phyloP scores from a whole-genome alignment of 257 asterid species.

The Petunia axillaris region DNA sequence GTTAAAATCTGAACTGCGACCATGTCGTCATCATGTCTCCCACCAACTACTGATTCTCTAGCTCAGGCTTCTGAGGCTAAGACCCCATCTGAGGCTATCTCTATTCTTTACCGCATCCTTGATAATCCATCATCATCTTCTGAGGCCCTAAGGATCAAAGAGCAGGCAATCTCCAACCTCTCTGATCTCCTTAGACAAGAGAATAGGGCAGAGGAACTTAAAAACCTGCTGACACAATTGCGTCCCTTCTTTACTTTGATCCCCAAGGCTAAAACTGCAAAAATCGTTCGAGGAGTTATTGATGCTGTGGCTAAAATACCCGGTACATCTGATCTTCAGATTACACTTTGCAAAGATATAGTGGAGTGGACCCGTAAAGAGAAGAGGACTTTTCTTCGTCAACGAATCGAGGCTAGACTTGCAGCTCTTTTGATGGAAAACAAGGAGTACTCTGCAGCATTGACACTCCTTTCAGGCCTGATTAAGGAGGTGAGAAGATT shows the following conservation, averaged over 20 bases:
- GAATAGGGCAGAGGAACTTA: constrained; percentile 43
- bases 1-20: constrained; percentile 14
- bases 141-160: constrained; percentile 48
- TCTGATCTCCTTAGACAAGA: constrained; percentile 51
- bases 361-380: constrained; percentile 52
- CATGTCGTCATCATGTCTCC: constrained; percentile 46
- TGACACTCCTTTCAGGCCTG: constrained; percentile 48
- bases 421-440: constrained; percentile 54
- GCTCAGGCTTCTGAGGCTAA: constrained; percentile 49
- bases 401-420: constrained; percentile 50
- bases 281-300: constrained; percentile 47
- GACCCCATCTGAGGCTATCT: constrained; percentile 43
- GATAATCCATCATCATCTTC: constrained; percentile 48
- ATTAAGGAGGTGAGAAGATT: constrained; percentile 53
- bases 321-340: constrained; percentile 50
- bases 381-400: constrained; percentile 55
- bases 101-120: constrained; percentile 43
- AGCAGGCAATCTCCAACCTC: constrained; percentile 49
- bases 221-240: constrained; percentile 38
- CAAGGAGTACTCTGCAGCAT: constrained; percentile 50
- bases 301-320: constrained; percentile 52
- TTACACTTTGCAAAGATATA: constrained; percentile 50
- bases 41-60: constrained; percentile 46
- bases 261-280: constrained; percentile 54
- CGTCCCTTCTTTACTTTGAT: constrained; percentile 49